Evolutionary conservation across 768 basidiomycete species (phyloP).

Genomic region (Asterophora lycoperdoides): DNA sequence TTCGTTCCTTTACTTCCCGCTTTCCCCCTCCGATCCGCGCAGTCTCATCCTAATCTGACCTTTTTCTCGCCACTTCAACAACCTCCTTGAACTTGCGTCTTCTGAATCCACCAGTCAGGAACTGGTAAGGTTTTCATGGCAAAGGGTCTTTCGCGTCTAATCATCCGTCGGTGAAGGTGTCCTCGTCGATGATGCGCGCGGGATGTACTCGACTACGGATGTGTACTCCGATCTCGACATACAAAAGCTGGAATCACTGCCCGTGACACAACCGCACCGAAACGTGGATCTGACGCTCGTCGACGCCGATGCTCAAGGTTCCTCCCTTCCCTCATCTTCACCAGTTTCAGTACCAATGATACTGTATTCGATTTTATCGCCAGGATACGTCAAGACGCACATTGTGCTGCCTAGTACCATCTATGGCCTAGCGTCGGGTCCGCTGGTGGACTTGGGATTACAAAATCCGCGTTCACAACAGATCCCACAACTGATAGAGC

Average conservation of each 20-base stretch:
- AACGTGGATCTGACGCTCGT: slow-evolving; percentile 45
- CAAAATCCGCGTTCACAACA: slow-evolving; percentile 48
- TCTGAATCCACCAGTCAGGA: slow-evolving; percentile 25
- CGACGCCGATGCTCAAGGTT: slow-evolving; percentile 46
- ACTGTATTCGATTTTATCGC: neutral
- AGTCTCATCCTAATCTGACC: slow-evolving; percentile 1
- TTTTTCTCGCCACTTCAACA: neutral
- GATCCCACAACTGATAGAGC: slow-evolving; percentile 41
- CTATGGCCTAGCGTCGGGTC: slow-evolving; percentile 43
- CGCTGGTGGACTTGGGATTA: slow-evolving; percentile 47
- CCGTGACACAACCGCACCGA: slow-evolving; percentile 43
- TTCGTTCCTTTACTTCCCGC: slow-evolving; percentile 16
- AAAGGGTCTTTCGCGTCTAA: neutral
- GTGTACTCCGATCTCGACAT: slow-evolving; percentile 50
- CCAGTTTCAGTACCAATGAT: no score
- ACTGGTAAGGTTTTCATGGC: slow-evolving; percentile 21
- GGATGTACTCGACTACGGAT: slow-evolving; percentile 31
- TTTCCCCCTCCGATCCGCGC: slow-evolving; percentile 1
- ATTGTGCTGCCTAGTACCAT: slow-evolving; percentile 53
- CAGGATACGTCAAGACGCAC: slow-evolving; percentile 28
- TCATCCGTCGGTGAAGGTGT: slow-evolving; percentile 25
- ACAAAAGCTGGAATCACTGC: slow-evolving; percentile 39
- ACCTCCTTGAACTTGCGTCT: no score
- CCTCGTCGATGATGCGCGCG: slow-evolving; percentile 39
- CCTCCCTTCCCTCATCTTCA: no score